These are phyloP conservation scores for Coprinopsis marcescibilis DNA, from an alignment of 768 basidiomycete species.

Conservation along the genomic window DNA sequence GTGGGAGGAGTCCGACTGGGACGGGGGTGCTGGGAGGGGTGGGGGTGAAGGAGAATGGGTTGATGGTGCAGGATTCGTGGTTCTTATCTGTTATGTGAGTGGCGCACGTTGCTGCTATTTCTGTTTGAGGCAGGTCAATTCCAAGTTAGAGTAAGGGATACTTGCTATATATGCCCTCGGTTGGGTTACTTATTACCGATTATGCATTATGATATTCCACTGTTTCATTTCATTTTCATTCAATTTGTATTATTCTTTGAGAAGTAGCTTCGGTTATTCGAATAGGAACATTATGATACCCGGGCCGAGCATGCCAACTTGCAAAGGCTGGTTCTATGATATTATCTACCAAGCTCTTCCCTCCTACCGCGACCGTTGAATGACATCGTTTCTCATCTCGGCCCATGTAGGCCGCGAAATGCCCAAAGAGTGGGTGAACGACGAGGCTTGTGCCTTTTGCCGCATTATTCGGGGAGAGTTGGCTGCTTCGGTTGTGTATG, in stretches of 20 bases:
- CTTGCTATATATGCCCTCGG: too few species aligned
- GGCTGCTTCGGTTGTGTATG: conserved; percentile 48
- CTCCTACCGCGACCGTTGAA: too few species aligned
- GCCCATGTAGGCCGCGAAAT: conserved; percentile 45
- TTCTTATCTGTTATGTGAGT: background rate
- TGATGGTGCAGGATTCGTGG: background rate
- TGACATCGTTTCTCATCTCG: conserved; percentile 74
- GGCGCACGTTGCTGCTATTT: background rate
- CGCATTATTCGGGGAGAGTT: conserved; percentile 49
- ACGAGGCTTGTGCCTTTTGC: conserved; percentile 57
- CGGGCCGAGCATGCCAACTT: too few species aligned
- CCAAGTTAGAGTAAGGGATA: too few species aligned
- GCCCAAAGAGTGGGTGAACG: conserved; percentile 43
- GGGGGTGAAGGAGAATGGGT: background rate
- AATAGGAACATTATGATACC: too few species aligned
- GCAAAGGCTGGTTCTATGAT: too few species aligned
- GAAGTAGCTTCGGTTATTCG: too few species aligned
- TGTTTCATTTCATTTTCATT: too few species aligned
- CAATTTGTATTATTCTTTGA: too few species aligned
- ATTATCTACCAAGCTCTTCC: background rate
- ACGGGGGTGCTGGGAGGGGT: conserved; percentile 24
- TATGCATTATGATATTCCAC: too few species aligned
- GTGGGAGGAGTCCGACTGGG: conserved; percentile 45
- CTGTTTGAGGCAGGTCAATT: background rate
- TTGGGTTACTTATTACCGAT: too few species aligned